Conservation (phyloP, 306 rosid species). For the Inga laurina region DNA sequence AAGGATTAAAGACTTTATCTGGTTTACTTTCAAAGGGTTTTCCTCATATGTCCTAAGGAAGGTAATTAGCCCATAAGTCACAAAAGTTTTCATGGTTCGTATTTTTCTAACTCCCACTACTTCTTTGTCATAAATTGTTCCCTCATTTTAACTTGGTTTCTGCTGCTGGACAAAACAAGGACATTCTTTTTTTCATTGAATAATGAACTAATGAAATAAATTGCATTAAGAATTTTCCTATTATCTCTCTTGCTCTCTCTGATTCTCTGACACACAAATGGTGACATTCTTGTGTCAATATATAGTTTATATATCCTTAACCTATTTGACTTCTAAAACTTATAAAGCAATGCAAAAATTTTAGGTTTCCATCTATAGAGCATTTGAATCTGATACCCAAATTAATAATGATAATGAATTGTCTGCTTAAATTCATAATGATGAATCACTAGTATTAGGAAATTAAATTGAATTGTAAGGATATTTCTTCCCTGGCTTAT, state of each 20-base stretch:
- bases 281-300: background rate
- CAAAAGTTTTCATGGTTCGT: background rate
- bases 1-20: background rate
- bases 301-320: background rate
- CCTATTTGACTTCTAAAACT: background rate
- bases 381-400: background rate
- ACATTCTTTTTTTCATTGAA: background rate
- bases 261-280: background rate
- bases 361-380: background rate
- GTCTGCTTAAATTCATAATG: background rate
- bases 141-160: background rate
- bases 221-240: background rate
- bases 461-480: background rate
- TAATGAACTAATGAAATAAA: background rate
- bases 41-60: background rate
- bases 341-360: background rate
- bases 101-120: background rate
- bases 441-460: background rate
- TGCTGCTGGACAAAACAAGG: background rate
- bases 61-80: background rate
- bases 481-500: background rate
- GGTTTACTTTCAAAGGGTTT: background rate
- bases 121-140: background rate
- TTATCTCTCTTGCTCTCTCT: background rate
- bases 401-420: background rate